phyloP scores from a whole-genome alignment of 495 filamentous ascomycete genomes.

The Paragyromitra xinjiangensis region DNA sequence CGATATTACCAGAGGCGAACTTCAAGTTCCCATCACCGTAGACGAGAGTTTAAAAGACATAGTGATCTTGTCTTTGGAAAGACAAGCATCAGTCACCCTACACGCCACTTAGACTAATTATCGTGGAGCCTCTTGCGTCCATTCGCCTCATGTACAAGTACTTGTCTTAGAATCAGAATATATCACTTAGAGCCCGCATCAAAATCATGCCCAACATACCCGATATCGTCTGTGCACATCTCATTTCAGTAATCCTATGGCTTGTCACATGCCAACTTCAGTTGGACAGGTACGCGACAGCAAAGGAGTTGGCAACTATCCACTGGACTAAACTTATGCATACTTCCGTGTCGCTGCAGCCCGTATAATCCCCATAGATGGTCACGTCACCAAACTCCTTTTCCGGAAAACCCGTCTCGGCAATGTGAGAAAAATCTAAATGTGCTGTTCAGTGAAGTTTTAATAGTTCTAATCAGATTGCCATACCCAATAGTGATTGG shows the following conservation, averaged over 20 bases:
- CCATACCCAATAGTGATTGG: neutral
- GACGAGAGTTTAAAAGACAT: slow-evolving; percentile 14
- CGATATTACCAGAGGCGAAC: slow-evolving; percentile 5
- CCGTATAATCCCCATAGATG: neutral
- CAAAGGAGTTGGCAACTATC: slow-evolving; percentile 14
- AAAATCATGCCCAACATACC: neutral
- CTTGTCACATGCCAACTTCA: slow-evolving; percentile 3
- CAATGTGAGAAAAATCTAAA: neutral
- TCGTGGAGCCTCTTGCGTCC: neutral
- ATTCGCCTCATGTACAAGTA: neutral
- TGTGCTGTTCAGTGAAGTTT: neutral
- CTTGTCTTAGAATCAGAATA: neutral
- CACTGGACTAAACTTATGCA: slow-evolving; percentile 13
- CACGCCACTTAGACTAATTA: neutral
- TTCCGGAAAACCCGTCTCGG: neutral
- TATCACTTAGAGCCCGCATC: neutral
- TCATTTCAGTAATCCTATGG: neutral
- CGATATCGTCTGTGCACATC: slow-evolving; percentile 1
- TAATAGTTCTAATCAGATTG: neutral
- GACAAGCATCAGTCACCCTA: neutral
- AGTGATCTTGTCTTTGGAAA: slow-evolving; percentile 13
- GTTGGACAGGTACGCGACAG: slow-evolving; percentile 7
- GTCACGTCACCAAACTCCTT: slow-evolving; percentile 6
- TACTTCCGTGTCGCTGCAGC: slow-evolving; percentile 17
- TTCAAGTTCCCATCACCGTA: slow-evolving; percentile 3